phyloP scores from a whole-genome alignment of 352 stramenopile species.

The Globisporangium cederbergense region DNA sequence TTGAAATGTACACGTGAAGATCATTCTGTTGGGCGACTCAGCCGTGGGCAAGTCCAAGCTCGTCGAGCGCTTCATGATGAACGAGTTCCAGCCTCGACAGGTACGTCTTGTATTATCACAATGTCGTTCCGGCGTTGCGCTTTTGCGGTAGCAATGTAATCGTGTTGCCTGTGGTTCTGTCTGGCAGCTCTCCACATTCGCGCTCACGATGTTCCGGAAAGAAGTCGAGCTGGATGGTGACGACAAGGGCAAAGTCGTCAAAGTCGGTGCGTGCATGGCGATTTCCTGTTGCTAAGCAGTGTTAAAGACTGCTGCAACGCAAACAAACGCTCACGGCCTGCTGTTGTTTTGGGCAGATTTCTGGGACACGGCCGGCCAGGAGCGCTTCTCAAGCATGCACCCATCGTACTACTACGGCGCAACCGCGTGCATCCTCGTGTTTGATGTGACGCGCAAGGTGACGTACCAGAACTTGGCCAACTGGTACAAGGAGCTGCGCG shows the following conservation, averaged over 20 bases:
- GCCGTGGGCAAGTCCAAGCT: slow-evolving; percentile 96
- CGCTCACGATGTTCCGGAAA: slow-evolving; percentile 93
- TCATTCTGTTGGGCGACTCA: slow-evolving; percentile 93
- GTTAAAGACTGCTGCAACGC: background rate
- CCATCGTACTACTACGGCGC: slow-evolving; percentile 95
- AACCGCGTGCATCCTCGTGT: slow-evolving; percentile 93
- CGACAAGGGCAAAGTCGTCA: slow-evolving; percentile 41
- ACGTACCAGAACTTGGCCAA: slow-evolving; percentile 94
- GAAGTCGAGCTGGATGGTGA: slow-evolving; percentile 77
- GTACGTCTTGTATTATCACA: slow-evolving; percentile 16
- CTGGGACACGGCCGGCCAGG: slow-evolving; percentile 95
- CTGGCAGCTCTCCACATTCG: slow-evolving; percentile 91
- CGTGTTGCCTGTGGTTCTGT: background rate
- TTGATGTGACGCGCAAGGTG: slow-evolving; percentile 94
- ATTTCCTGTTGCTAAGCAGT: too few relatives aligned
- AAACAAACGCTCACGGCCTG: background rate
- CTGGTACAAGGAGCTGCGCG: slow-evolving; percentile 90
- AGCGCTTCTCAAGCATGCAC: slow-evolving; percentile 95
- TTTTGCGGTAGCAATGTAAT: background rate
- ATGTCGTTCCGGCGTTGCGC: background rate
- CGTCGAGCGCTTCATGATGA: slow-evolving; percentile 94
- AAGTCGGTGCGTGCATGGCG: slow-evolving; percentile 45
- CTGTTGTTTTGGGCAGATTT: slow-evolving; percentile 63
- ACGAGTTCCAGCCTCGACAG: slow-evolving; percentile 93
- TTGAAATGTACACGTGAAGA: slow-evolving; percentile 26